Percentiles rank a stretch among this genome's conserved stretches.
Conservation (phyloP, 179 eudicot genomes). For the Spergularia azorica region DNA sequence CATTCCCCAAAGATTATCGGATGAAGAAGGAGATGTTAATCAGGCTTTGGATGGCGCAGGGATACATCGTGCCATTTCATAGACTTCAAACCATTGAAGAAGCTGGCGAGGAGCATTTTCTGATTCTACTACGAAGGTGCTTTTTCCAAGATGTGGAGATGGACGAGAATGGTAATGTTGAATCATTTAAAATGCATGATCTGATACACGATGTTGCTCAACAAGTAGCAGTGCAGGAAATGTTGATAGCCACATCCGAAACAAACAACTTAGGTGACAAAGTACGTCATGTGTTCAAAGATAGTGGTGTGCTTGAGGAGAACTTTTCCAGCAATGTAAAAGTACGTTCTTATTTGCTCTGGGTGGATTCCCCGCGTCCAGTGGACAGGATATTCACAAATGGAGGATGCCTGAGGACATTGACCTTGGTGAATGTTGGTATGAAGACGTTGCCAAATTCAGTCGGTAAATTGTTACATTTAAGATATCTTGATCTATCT, state of each 20-base stretch:
- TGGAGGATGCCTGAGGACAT: constrained; percentile 6
- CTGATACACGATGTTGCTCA: constrained; percentile 28
- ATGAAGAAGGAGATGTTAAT: background rate
- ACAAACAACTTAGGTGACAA: too few relatives aligned
- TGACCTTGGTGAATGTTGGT: background rate
- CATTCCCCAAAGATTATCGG: background rate
- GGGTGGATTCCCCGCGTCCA: too few relatives aligned
- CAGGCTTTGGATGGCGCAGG: constrained; percentile 21
- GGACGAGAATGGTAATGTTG: background rate
- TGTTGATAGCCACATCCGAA: background rate
- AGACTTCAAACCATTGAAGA: too few relatives aligned
- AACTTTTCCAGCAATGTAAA: too few relatives aligned
- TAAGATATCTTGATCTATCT: constrained; percentile 23
- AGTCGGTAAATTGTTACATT: constrained; percentile 12
- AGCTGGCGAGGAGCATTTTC: constrained; percentile 17
- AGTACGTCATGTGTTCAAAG: too few relatives aligned
- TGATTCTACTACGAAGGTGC: constrained; percentile 12
- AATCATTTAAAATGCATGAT: constrained; percentile 32
- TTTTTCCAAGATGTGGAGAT: constrained; percentile 13
- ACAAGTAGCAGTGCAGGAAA: constrained; percentile 2
- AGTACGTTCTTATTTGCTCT: too few relatives aligned
- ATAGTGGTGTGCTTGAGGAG: too few relatives aligned
- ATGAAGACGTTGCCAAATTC: background rate
- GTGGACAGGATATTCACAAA: background rate
- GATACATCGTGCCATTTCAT: background rate